These are phyloP conservation scores for Musa itinerans DNA, from an alignment of 176 grass and related monocot species.

Conservation along the genomic window DNA sequence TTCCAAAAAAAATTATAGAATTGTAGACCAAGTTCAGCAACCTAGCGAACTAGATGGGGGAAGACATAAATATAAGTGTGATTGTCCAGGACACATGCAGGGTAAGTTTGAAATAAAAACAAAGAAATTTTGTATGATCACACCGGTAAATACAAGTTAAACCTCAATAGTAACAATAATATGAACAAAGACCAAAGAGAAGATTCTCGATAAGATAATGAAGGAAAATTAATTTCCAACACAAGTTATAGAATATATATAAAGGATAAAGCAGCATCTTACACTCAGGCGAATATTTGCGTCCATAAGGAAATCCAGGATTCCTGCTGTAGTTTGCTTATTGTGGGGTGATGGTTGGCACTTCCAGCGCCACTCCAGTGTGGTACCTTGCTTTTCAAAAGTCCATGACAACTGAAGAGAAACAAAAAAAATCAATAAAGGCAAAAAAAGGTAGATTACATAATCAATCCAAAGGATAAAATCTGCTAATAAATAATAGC, in stretches of 20 bases:
- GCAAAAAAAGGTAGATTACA: not conserved
- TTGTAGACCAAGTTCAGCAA: too few species aligned
- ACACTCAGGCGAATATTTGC: constrained; percentile 95
- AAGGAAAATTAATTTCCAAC: not conserved
- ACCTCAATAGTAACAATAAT: too few species aligned
- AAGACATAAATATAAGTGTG: too few species aligned
- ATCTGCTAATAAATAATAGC: not conserved
- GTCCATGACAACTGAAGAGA: constrained; percentile 76
- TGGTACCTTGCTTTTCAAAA: constrained; percentile 80
- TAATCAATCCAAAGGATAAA: not conserved
- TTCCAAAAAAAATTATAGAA: too few species aligned
- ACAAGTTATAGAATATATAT: not conserved
- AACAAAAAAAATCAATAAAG: not conserved
- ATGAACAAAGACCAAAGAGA: too few species aligned
- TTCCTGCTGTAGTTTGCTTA: constrained; percentile 50
- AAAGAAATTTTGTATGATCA: too few species aligned
- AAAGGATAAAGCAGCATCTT: constrained; percentile 20
- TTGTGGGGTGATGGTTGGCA: constrained; percentile 54
- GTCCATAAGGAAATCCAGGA: constrained; percentile 89
- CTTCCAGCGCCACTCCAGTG: constrained; percentile 95
- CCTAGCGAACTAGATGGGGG: too few species aligned
- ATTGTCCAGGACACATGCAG: too few species aligned
- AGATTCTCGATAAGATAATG: too few species aligned
- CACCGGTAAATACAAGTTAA: too few species aligned
- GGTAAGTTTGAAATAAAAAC: too few species aligned